A percentile compares a stretch with the other conserved stretches of the same genome.
These are phyloP conservation scores for Cystobasidiopsis lactophilus DNA, from an alignment of 768 basidiomycete genomes.

Conservation along the genomic window DNA sequence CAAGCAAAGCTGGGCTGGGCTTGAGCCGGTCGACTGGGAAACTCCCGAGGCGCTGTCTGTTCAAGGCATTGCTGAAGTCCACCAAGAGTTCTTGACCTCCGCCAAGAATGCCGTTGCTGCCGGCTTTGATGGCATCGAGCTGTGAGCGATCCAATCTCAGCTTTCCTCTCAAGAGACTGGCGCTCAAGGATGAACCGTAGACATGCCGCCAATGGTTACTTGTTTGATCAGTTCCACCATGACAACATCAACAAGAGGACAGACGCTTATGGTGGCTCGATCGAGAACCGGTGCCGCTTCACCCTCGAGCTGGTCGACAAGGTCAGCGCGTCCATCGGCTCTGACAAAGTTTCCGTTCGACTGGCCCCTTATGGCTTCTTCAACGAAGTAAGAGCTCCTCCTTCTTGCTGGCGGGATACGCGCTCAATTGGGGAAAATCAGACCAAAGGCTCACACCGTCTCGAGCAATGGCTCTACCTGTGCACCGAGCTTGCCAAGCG, in stretches of 20 bases:
- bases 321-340: slow-evolving; percentile 34
- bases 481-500: slow-evolving; percentile 14
- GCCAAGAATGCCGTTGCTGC: slow-evolving; percentile 38
- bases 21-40: slow-evolving; percentile 7
- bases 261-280: slow-evolving; percentile 37
- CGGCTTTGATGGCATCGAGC: slow-evolving; percentile 47
- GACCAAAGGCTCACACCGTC: slow-evolving; percentile 13
- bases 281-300: slow-evolving; percentile 39
- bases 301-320: slow-evolving; percentile 35
- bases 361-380: slow-evolving; percentile 27
- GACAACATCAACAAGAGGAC: slow-evolving; percentile 16
- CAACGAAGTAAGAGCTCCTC: slow-evolving; percentile 16
- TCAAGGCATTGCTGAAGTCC: slow-evolving; percentile 28
- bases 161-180: neutral
- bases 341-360: slow-evolving; percentile 35
- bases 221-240: slow-evolving; percentile 16
- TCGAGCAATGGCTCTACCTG: slow-evolving; percentile 20
- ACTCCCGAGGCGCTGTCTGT: slow-evolving; percentile 9
- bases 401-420: neutral
- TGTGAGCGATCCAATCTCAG: slow-evolving; percentile 24
- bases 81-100: slow-evolving; percentile 32
- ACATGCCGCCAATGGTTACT: slow-evolving; percentile 5
- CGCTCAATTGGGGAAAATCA: neutral
- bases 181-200: no score
- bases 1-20: slow-evolving; percentile 3